Base-by-base conservation (phyloP, 192 early-diverging fungal genomes). In the Entophlyctis luteolus region DNA sequence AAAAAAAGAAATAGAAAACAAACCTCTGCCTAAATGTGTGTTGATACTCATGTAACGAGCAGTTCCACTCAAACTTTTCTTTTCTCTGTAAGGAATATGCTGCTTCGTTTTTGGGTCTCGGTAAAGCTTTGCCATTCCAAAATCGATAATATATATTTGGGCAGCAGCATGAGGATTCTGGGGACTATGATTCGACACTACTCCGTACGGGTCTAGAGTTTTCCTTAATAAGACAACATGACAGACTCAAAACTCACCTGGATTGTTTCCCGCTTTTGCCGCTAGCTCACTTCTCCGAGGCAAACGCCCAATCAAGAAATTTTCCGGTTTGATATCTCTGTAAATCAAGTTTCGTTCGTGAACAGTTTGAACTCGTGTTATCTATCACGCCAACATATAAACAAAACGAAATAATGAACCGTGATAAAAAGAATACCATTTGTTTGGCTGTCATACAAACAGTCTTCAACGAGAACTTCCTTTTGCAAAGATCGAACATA, bases 1-100 rank as follows among this genome's bases (percentile, higher is more conserved):
- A 14, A 47, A 32, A 0, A 34, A 36, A 23, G 27, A 48, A 29
- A 29, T 1, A 22, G 35, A 34, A 36, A 22, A 8, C n/a, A 58
- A 73, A 89, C 90, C 90, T 81, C 96, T 78, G 25, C 96, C 96
- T 28, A 97, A 81, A 74, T 98, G 96, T 22, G 96, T 98, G 79
- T 98, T 94, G 73, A 97, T 97, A 72, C 88, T 91, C 94, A 96
- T 96, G 78, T 98, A 98, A 48, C 96, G 89, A 12, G 96, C 96
- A 22, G 96, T 98, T 45, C 96, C 96, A 46, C 63, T 66, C 50
- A 66, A 66, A 38, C 63, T 66, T 81, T 96, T 97, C 59, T 94
- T 87, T 81, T 98, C 96, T 34, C 93, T 84, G 78, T 93, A 98
- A 42, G 96, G 94, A 72, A 98, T 98, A 83, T 98, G 96, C 70